These are phyloP conservation scores for Backusella australiensis DNA, from an alignment of 192 early-diverging fungal genomes.

Conservation along the genomic window DNA sequence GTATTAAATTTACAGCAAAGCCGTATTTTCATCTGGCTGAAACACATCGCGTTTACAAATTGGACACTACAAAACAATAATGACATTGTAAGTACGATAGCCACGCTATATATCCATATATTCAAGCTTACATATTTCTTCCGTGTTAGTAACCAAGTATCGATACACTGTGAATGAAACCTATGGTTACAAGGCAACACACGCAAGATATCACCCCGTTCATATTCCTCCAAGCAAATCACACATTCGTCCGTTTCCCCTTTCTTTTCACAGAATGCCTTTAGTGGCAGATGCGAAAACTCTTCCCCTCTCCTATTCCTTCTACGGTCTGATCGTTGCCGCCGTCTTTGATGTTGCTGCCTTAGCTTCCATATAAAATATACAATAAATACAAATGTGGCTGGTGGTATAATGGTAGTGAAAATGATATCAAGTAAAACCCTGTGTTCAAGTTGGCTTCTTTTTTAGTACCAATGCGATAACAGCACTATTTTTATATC, in stretches of 20 bases:
- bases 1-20: too few relatives aligned
- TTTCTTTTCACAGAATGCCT: constrained; percentile 57
- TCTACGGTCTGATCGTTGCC: background rate
- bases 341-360: constrained; percentile 51
- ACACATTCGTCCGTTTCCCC: constrained; percentile 81
- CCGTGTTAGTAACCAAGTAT: constrained; percentile 83
- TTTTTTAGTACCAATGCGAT: background rate
- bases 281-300: constrained; percentile 69
- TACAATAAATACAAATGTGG: constrained; percentile 19
- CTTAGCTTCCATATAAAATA: constrained; percentile 70
- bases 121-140: constrained; percentile 81
- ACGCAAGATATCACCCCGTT: constrained; percentile 75
- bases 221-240: constrained; percentile 93
- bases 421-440: constrained; percentile 78
- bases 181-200: constrained; percentile 86
- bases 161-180: constrained; percentile 87
- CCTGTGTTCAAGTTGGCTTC: background rate
- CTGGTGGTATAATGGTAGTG: constrained; percentile 46
- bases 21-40: constrained; percentile 17
- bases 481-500: constrained; percentile 7
- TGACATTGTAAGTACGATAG: background rate
- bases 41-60: constrained; percentile 26
- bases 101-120: background rate
- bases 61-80: constrained; percentile 22
- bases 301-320: constrained; percentile 35